Evolutionary conservation across 1,284 basidiomycete species (phyloP).

Genomic region (Meira nashicola): DNA sequence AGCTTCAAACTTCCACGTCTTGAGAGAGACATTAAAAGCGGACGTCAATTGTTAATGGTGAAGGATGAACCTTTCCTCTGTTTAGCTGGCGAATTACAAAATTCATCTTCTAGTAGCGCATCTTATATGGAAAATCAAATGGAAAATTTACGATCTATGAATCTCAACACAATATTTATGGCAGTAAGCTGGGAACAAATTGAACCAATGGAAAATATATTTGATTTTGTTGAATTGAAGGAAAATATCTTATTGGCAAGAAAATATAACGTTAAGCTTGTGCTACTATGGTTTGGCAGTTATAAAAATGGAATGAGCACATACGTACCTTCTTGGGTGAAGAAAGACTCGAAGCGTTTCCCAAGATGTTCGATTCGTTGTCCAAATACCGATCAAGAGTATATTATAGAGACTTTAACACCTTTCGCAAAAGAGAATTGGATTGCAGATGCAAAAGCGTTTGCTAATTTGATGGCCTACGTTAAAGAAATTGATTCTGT

Average conservation of each 20-base stretch:
- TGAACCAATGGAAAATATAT: constrained; percentile 4
- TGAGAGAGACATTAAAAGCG: no score
- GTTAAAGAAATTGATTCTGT: neutral
- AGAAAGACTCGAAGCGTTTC: constrained; percentile 1
- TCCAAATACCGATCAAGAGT: neutral
- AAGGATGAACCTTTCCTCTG: constrained; percentile 5
- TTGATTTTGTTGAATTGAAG: constrained; percentile 3
- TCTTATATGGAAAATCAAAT: constrained; percentile 1
- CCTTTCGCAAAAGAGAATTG: neutral
- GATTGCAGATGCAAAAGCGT: neutral
- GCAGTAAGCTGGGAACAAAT: constrained; percentile 9
- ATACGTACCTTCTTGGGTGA: constrained; percentile 10
- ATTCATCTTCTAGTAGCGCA: constrained; percentile 6
- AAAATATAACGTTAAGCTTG: neutral
- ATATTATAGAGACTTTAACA: neutral
- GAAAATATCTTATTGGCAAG: neutral
- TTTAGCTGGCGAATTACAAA: constrained; percentile 9
- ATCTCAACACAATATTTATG: constrained; percentile 6
- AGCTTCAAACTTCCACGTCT: no score
- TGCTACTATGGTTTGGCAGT: constrained; percentile 10
- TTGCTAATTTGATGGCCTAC: neutral
- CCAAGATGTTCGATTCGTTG: neutral
- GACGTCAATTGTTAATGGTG: neutral
- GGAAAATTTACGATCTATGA: constrained; percentile 4
- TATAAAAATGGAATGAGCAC: constrained; percentile 12